Base-by-base conservation (phyloP, 2,329 filamentous ascomycete genomes). In the Alternaria arborescens region DNA sequence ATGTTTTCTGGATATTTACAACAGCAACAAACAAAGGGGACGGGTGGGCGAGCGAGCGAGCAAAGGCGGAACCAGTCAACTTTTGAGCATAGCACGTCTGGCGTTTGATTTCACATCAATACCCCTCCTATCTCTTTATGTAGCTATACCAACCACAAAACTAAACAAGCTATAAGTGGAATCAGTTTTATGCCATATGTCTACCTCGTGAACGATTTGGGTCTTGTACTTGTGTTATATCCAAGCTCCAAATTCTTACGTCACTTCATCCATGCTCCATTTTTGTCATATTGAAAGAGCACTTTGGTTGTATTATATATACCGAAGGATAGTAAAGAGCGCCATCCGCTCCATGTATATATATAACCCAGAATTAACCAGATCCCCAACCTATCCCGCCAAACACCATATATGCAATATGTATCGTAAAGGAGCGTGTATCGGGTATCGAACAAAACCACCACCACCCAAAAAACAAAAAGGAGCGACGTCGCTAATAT, bases 311-410 rank as follows among this genome's bases (percentile, higher is more conserved):
- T 24, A 36, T 48, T 43, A 52, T 52, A 22, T 55, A 50, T 50
- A 42, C 32, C 30, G 38, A 55, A 55, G 20, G 43, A 50, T 50
- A 53, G 55, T 36, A 58, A 41, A 32, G 47, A 58, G 55, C 55
- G 26, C 18, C 14, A 18, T 46, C 12, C 16, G 52, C 38, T 38
- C 24, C 20, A n/a, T 52, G 18, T 48, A 42, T 42, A 20, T 36
- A 34, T 38, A 4, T 40, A n/a, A 32, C 2, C 16, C 40, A 20
- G 1, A 8, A 12, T 20, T 32, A 20, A 22, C 24, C 11, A 20
- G 11, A 1, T n/a, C 8, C 34, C 7, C 34, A 4, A 1, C 34
- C 34, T 7, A 38, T 26, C 14, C 46, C 46, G 8, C 30, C 30
- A 50, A 50, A 50, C 30, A 50, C 46, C 46, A n/a, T 24, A 26